Base-by-base conservation (phyloP, 768 basidiomycete genomes). In the Pilatotrama ljubarskyi region DNA sequence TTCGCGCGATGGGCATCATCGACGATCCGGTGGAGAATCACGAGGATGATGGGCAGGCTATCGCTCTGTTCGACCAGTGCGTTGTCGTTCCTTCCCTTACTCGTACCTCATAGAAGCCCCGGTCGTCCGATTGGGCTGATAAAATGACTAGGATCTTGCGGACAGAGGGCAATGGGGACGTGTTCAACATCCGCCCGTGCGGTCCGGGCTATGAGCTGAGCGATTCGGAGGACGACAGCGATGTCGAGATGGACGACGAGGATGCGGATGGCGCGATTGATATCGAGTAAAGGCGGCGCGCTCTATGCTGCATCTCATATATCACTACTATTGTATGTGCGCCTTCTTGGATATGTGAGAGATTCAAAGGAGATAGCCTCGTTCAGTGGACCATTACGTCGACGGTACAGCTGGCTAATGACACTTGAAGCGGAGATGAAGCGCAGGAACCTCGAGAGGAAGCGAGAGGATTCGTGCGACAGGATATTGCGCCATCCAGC, bases 51-150 rank as follows among this genome's bases (percentile, higher is more conserved):
- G 70, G 69, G 13, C 74, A 74, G 49, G 82, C 85, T 0, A 81
- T 91, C 55, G 77, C 77, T n/a, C 73, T 89, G 64, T 91, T 91
- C 70, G 90, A 91, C 68, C 80, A 84, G 90, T 91, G 63, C 68
- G 82, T 74, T 15, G n/a, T 40, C 25, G 54, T 49, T 54, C 25
- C 20, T 9, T 2, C 18, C n/a, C n/a, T n/a, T n/a, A n/a, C n/a
- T n/a, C n/a, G n/a, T n/a, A n/a, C n/a, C n/a, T n/a, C n/a, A n/a
- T n/a, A n/a, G n/a, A n/a, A n/a, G n/a, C n/a, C n/a, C n/a, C n/a
- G n/a, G 5, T 11, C 14, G 38, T 38, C 22, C 42, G 18, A 41
- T 35, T 35, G 29, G n/a, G n/a, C 6, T 36, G 26, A 60, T 68
- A 40, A 69, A 46, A 26, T 22, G 22, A 9, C 14, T n/a, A 90